phyloP scores from a whole-genome alignment of 2,329 filamentous ascomycete species.

The Thielaviopsis musarum region DNA sequence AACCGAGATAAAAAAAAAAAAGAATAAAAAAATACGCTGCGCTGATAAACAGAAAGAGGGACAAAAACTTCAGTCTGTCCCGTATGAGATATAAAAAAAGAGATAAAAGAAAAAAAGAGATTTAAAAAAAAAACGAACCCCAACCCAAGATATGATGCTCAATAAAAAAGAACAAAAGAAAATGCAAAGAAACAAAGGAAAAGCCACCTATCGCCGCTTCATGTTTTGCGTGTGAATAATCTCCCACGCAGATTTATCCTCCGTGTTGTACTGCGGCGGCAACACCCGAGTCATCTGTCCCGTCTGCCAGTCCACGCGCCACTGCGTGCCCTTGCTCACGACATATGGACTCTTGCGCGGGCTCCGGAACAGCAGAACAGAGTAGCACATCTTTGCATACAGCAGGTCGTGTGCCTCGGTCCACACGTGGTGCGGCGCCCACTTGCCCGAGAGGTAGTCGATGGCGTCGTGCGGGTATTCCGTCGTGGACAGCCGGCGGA shows the following conservation, averaged over 20 bases:
- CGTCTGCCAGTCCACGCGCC: slow-evolving; percentile 42
- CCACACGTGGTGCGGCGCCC: slow-evolving; percentile 38
- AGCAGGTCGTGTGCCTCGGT: slow-evolving; percentile 38
- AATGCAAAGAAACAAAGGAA: neutral
- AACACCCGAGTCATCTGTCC: slow-evolving; percentile 36
- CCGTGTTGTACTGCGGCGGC: slow-evolving; percentile 37
- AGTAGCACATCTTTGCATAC: slow-evolving; percentile 43
- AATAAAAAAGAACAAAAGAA: neutral
- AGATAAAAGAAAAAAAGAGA: neutral
- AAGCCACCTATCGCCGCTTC: slow-evolving; percentile 13
- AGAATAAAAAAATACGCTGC: neutral
- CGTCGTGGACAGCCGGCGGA: slow-evolving; percentile 27
- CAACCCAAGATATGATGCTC: neutral
- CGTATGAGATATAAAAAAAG: neutral
- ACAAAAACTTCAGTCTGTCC: neutral
- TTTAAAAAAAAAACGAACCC: neutral
- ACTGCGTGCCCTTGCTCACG: slow-evolving; percentile 38
- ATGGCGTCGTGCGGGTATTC: slow-evolving; percentile 29
- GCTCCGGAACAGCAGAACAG: slow-evolving; percentile 37
- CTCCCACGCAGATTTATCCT: slow-evolving; percentile 33
- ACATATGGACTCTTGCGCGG: slow-evolving; percentile 42
- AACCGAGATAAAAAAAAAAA: neutral
- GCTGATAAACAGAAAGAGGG: neutral
- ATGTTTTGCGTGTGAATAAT: slow-evolving; percentile 31
- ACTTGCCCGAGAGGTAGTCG: slow-evolving; percentile 35